phyloP scores from a whole-genome alignment of 2,329 filamentous ascomycete species.

The Teratosphaeria destructans region DNA sequence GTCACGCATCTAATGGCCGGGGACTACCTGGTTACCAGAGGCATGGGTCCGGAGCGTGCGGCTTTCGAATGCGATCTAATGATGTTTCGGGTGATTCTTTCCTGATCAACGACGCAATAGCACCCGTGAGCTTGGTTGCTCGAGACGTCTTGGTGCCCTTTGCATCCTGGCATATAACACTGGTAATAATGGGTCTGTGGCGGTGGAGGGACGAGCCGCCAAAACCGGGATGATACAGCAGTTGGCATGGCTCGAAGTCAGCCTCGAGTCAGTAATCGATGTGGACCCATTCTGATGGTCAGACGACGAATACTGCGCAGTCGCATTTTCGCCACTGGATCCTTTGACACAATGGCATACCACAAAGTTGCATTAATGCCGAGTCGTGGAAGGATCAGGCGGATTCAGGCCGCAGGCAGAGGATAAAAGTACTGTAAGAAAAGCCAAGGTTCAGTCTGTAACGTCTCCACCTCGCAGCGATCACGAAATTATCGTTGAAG shows the following conservation, averaged over 20 bases:
- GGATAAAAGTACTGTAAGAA: not conserved
- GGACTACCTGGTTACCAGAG: not conserved
- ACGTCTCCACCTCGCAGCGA: not conserved
- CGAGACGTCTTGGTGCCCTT: not conserved
- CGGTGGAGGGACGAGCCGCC: not conserved
- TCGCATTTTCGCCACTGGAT: too few species aligned
- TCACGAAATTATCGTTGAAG: not conserved
- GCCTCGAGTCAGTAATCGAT: too few species aligned
- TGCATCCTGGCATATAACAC: not conserved
- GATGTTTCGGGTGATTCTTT: not conserved
- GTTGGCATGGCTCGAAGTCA: not conserved
- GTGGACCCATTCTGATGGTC: too few species aligned
- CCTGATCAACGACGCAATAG: not conserved
- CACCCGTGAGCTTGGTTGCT: not conserved
- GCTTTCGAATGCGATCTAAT: not conserved
- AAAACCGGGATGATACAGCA: not conserved
- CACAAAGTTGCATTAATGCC: too few species aligned
- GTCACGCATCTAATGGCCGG: not conserved
- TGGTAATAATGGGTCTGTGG: not conserved
- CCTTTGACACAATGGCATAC: too few species aligned
- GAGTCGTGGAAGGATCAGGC: not conserved
- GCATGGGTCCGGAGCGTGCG: not conserved
- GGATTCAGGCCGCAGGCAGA: not conserved
- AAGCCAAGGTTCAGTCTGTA: not conserved
- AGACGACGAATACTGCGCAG: too few species aligned